Percentiles rank a stretch among this genome's conserved stretches.
Conservation (phyloP, 306 rosid genomes). For the Citrullus colocynthis region DNA sequence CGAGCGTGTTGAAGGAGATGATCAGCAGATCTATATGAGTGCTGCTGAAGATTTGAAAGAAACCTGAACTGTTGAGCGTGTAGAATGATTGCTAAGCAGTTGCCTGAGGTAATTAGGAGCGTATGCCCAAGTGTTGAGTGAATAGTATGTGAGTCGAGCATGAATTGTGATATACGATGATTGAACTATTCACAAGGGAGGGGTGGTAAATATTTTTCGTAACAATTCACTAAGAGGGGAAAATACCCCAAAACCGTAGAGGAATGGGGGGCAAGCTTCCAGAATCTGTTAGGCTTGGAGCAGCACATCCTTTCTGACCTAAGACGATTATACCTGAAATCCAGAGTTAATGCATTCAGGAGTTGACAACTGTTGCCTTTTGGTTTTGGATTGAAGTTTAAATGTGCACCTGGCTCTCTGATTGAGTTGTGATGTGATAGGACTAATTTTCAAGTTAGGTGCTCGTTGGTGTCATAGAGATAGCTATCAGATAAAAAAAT, state of each 20-base stretch:
- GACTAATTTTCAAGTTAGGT: not conserved
- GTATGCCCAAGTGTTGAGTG: not conserved
- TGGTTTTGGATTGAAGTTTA: not conserved
- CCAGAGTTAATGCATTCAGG: not conserved
- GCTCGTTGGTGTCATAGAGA: not conserved
- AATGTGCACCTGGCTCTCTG: not conserved
- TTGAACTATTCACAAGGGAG: not conserved
- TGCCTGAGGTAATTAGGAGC: not conserved
- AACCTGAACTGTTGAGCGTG: not conserved
- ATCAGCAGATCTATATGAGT: not conserved
- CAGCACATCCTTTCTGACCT: not conserved
- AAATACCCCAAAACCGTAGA: not conserved
- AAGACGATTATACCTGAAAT: not conserved
- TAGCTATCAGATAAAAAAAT: not conserved
- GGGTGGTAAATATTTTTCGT: no score
- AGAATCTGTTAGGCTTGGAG: not conserved
- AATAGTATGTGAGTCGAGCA: not conserved
- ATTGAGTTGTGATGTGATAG: not conserved
- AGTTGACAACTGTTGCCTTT: not conserved
- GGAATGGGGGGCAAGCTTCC: not conserved
- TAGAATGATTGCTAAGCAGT: not conserved
- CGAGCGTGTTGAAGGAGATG: not conserved
- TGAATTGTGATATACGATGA: not conserved
- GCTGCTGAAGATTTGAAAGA: not conserved
- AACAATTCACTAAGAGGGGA: not conserved